phyloP scores from a whole-genome alignment of 495 filamentous ascomycete species.

The Penicillium longicatenatum region DNA sequence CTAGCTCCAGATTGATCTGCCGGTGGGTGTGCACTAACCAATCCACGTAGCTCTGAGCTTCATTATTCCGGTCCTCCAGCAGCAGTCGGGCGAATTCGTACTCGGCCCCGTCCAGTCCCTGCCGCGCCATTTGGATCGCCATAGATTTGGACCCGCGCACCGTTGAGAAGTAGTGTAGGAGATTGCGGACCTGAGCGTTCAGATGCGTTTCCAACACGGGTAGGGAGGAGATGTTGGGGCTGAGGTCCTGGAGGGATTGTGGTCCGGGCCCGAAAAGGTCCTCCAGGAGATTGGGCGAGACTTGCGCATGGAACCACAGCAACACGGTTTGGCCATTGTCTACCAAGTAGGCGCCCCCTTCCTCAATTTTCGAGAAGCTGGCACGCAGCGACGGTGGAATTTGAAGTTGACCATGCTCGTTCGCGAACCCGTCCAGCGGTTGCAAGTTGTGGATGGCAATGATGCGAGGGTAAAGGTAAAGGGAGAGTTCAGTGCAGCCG shows the following conservation, averaged over 20 bases:
- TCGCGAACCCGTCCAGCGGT: conserved; percentile 78
- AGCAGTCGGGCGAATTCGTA: conserved; percentile 92
- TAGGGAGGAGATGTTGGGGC: conserved; percentile 70
- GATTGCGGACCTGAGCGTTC: conserved; percentile 91
- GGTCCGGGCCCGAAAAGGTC: conserved; percentile 87
- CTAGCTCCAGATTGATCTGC: conserved; percentile 84
- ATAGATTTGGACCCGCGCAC: conserved; percentile 84
- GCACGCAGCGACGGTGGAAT: conserved; percentile 70
- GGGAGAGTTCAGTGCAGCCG: conserved; percentile 78
- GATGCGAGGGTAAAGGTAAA: conserved; percentile 95
- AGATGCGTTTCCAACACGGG: conserved; percentile 88
- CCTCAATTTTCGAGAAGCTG: conserved; percentile 87
- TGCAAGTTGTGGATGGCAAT: conserved; percentile 86
- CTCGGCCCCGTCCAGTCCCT: conserved; percentile 93
- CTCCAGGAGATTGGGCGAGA: conserved; percentile 77
- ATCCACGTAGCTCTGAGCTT: conserved; percentile 96
- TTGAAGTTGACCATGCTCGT: conserved; percentile 81
- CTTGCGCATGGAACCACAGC: conserved; percentile 82
- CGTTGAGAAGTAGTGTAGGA: conserved; percentile 81
- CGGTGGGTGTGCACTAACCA: conserved; percentile 97
- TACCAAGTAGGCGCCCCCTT: conserved; percentile 95
- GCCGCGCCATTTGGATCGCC: conserved; percentile 86
- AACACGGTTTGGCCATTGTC: conserved; percentile 92
- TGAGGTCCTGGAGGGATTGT: conserved; percentile 70
- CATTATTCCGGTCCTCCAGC: conserved; percentile 94